A percentile compares a stretch with the other conserved stretches of the same genome.
These are phyloP conservation scores for Coemansia sp. DNA, from an alignment of 192 early-diverging fungal species.

Conservation along the genomic window DNA sequence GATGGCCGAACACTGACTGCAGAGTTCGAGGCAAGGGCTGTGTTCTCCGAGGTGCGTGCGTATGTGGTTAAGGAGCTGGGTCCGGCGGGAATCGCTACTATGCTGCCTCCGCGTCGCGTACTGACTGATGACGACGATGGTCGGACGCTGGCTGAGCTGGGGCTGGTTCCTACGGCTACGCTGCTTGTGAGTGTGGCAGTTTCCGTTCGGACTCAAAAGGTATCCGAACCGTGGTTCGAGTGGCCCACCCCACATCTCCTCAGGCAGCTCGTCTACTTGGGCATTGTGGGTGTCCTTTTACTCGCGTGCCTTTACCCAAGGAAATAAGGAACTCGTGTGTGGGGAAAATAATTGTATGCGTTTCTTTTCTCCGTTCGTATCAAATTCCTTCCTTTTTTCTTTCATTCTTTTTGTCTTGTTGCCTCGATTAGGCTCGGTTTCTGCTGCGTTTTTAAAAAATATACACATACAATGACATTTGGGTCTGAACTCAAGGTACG, in stretches of 20 bases:
- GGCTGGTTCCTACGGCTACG: constrained; percentile 32
- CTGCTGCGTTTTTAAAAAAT: neutral
- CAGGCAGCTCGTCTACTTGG: constrained; percentile 3
- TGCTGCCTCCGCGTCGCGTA: constrained; percentile 6
- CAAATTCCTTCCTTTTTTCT: neutral
- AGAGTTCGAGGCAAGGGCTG: constrained; percentile 6
- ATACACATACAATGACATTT: constrained; percentile 41
- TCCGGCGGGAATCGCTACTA: neutral
- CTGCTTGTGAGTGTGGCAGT: constrained; percentile 21
- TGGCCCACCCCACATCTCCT: neutral
- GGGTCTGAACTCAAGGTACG: constrained; percentile 53
- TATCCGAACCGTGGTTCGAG: neutral
- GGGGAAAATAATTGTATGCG: neutral
- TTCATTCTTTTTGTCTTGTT: neutral
- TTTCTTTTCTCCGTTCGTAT: neutral
- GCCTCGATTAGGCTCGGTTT: neutral
- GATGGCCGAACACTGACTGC: constrained; percentile 12
- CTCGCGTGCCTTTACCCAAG: neutral
- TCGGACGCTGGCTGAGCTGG: constrained; percentile 17
- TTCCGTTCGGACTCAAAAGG: neutral
- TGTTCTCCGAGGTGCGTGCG: constrained; percentile 23
- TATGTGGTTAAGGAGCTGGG: constrained; percentile 6
- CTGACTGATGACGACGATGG: constrained; percentile 12
- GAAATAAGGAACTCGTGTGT: neutral
- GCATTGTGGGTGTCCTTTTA: neutral